A percentile compares a stretch with the other conserved stretches of the same genome.
Conservation (phyloP, 805 yeast species). For the Saccharomycopsis selenospora region DNA sequence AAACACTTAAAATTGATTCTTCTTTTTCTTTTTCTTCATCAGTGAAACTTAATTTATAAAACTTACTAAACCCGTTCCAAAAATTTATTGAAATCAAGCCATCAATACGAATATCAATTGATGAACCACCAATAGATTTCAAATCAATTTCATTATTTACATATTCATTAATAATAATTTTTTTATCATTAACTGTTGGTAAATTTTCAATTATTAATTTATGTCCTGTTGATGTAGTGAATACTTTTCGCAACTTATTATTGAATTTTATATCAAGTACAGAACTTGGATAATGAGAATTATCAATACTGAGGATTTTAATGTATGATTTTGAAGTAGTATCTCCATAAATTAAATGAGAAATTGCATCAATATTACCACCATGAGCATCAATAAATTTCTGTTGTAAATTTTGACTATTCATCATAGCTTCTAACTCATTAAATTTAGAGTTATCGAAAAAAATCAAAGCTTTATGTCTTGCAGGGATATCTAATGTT, state of each 20-base stretch:
- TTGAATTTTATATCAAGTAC: slow-evolving; percentile 38
- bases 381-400: slow-evolving; percentile 29
- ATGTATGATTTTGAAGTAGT: slow-evolving; percentile 10
- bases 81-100: slow-evolving; percentile 33
- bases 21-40: too few species aligned
- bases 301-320: slow-evolving; percentile 25
- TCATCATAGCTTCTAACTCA: slow-evolving; percentile 22
- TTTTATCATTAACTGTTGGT: background rate
- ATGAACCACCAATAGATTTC: slow-evolving; percentile 35
- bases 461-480: slow-evolving; percentile 11
- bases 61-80: slow-evolving; percentile 46
- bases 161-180: slow-evolving; percentile 6
- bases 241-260: slow-evolving; percentile 23
- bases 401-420: slow-evolving; percentile 19
- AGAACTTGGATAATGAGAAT: slow-evolving; percentile 48
- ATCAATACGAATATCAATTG: slow-evolving; percentile 24
- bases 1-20: too few species aligned
- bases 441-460: slow-evolving; percentile 27
- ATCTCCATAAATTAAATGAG: slow-evolving; percentile 17
- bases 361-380: slow-evolving; percentile 23
- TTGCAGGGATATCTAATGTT: slow-evolving; percentile 25
- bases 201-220: slow-evolving; percentile 29
- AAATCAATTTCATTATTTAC: slow-evolving; percentile 15
- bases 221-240: slow-evolving; percentile 46
- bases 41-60: too few species aligned